Evolutionary conservation across 257 asterid genomes (phyloP).

Genomic region (Penstemon eatonii): DNA sequence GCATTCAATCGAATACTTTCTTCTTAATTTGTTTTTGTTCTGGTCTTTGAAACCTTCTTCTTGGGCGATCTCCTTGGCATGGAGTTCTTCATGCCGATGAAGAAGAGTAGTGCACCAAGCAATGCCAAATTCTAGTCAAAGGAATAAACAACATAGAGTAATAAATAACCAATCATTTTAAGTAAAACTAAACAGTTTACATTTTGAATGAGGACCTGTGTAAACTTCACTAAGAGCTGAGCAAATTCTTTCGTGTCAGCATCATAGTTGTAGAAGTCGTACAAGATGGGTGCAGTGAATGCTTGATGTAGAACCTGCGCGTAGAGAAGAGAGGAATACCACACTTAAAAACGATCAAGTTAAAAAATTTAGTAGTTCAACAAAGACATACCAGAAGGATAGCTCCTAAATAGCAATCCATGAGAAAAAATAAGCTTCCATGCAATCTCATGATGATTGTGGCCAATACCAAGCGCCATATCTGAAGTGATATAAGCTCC

Average conservation of each 20-base stretch:
- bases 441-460: slow-evolving; percentile 65
- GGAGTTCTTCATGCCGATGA: slow-evolving; percentile 90
- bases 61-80: slow-evolving; percentile 68
- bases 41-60: slow-evolving; percentile 63
- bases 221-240: slow-evolving; percentile 68
- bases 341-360: slow-evolving; percentile 13
- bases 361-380: background rate
- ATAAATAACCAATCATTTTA: background rate
- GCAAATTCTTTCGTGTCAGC: slow-evolving; percentile 69
- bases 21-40: slow-evolving; percentile 60
- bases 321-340: background rate
- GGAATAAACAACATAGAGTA: background rate
- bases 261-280: slow-evolving; percentile 93
- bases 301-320: slow-evolving; percentile 79
- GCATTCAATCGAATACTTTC: background rate
- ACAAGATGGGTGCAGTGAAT: slow-evolving; percentile 64
- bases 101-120: slow-evolving; percentile 81
- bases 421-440: slow-evolving; percentile 80
- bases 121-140: slow-evolving; percentile 66
- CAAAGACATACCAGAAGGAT: slow-evolving; percentile 56
- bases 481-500: slow-evolving; percentile 40
- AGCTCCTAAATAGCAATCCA: slow-evolving; percentile 88
- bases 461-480: slow-evolving; percentile 71
- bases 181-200: background rate
- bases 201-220: slow-evolving; percentile 55